Conservation (phyloP, 169 alveolate species). For the Eimeria tenella region DNA sequence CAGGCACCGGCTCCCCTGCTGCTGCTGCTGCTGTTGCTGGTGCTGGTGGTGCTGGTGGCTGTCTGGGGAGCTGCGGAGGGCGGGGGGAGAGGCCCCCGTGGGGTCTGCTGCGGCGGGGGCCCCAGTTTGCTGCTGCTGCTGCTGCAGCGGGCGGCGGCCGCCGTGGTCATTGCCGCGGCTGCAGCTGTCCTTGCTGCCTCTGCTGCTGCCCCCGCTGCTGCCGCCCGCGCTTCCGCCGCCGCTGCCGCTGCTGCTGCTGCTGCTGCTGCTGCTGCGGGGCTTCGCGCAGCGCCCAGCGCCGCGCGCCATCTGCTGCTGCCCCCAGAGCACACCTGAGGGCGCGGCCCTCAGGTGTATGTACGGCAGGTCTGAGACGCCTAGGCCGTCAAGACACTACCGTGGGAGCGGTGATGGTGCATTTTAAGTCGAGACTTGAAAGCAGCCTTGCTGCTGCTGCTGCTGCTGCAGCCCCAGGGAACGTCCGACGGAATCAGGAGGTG, state of each 20-base stretch:
- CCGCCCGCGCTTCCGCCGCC: slow-evolving; percentile 40
- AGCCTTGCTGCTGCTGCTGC: neutral
- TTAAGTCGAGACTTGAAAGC: neutral
- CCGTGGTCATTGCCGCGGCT: neutral
- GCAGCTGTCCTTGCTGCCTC: neutral
- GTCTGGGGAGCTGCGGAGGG: neutral
- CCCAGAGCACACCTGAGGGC: slow-evolving; percentile 48
- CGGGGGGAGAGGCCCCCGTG: too few species aligned
- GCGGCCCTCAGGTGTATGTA: slow-evolving; percentile 44
- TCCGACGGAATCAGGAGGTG: neutral
- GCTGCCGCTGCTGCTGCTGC: slow-evolving; percentile 33
- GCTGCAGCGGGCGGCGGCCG: neutral
- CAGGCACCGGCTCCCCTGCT: slow-evolving; percentile 25
- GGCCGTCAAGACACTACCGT: slow-evolving; percentile 61
- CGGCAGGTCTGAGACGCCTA: slow-evolving; percentile 68
- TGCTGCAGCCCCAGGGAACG: slow-evolving; percentile 26
- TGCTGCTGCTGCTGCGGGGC: slow-evolving; percentile 24
- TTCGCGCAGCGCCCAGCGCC: neutral
- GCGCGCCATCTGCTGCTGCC: slow-evolving; percentile 15
- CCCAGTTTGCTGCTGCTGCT: neutral
- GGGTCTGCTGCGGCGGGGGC: neutral
- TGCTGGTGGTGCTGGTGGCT: slow-evolving; percentile 25
- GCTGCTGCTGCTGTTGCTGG: slow-evolving; percentile 18
- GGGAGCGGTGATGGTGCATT: slow-evolving; percentile 8
- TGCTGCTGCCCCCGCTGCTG: slow-evolving; percentile 17